A percentile compares a stretch with the other conserved stretches of the same genome.
phyloP scores from a whole-genome alignment of 2,329 filamentous ascomycete species.

The Fusarium camptoceras region DNA sequence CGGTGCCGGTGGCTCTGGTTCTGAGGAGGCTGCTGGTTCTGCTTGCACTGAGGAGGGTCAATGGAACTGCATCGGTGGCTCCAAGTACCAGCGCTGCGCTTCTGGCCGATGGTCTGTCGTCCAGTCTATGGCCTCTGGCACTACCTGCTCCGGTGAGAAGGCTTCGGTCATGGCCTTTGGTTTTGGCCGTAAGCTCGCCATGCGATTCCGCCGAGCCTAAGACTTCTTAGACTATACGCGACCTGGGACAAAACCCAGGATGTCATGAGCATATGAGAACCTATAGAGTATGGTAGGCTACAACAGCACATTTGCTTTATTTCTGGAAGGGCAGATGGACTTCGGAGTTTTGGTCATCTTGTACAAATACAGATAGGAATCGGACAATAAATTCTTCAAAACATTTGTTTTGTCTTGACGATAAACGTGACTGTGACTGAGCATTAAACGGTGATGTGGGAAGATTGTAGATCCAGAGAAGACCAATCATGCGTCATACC shows the following conservation, averaged over 20 bases:
- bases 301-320: conserved; percentile 15
- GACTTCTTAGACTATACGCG: conserved; percentile 1
- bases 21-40: conserved; percentile 53
- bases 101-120: conserved; percentile 65
- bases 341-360: conserved; percentile 31
- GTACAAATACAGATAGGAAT: conserved; percentile 33
- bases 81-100: conserved; percentile 72
- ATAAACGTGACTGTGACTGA: not conserved
- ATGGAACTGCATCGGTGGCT: conserved; percentile 69
- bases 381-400: conserved; percentile 29
- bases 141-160: conserved; percentile 57
- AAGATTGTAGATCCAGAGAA: not conserved
- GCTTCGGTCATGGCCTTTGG: conserved; percentile 41
- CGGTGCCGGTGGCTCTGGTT: conserved; percentile 41
- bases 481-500: not conserved
- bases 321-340: conserved; percentile 15
- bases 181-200: conserved; percentile 36
- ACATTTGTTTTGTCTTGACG: conserved; percentile 17
- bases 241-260: conserved; percentile 3
- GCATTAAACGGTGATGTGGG: not conserved
- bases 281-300: not conserved
- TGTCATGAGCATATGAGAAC: conserved; percentile 20
- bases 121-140: conserved; percentile 65
- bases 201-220: conserved; percentile 31
- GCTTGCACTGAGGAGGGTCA: conserved; percentile 65